Evolutionary conservation across 2,329 filamentous ascomycete genomes (phyloP), one percentile per base, ranked within the genome.

Genomic region (Colletotrichum eleusines): DNA sequence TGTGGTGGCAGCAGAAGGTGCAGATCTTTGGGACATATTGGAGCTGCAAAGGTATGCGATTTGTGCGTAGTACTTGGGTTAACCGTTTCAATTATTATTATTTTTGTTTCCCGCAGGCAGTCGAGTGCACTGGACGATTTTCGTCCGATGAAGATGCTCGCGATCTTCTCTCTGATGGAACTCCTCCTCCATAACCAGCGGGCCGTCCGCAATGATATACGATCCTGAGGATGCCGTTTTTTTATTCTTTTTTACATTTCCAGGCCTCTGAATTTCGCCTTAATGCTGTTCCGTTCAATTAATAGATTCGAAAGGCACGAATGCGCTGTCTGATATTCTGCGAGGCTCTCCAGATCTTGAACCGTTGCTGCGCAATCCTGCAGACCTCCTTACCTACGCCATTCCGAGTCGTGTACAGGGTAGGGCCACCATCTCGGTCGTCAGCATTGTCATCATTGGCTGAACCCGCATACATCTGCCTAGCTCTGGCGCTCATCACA

Each of bases 1-100:
- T 12, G 69, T 69, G 28, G 42, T 59, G 38, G 58, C 33, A 20
- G 59, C 59, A 2, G 59, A 69, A 14, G 44, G 59, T 33, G 65
- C 53, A 28, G 59, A 59, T 42, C 31, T 38, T 60, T 69, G 59
- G 50, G 69, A 60, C 69, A 71, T 71, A 9, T 33, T 60, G 18
- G 50, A 54, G 35, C n/a, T 9, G 28, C 18, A 5, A 18, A n/a
- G 44, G 53, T 48, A 48, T 48, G 38, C 48, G 31, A 12, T 7
- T 54, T 40, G 31, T 38, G 38, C 11, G 44, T 5, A n/a, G 31
- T 44, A 8, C 23, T 33, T 18, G 35, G 6, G n/a, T 46, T 53
- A 44, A 51, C n/a, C n/a, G n/a, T n/a, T n/a, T n/a, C n/a, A n/a
- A n/a, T n/a, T n/a, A n/a, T n/a, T n/a, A n/a, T n/a, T n/a, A n/a